phyloP scores from a whole-genome alignment of 2,329 filamentous ascomycete genomes.

The Penicillium aurantiogriseum region DNA sequence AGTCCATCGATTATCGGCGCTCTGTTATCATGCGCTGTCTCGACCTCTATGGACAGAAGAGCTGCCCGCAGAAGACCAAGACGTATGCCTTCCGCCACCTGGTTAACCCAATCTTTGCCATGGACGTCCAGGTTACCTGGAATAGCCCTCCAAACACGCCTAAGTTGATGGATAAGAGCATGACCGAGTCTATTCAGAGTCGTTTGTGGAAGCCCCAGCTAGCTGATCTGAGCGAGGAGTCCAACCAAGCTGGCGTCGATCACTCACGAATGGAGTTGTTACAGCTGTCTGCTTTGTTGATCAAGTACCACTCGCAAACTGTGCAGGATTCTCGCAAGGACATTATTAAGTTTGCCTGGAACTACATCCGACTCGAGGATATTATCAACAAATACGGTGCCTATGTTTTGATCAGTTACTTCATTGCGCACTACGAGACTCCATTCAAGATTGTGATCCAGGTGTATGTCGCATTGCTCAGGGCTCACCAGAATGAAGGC shows the following conservation, averaged over 20 bases:
- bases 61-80: slow-evolving; percentile 82
- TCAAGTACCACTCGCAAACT: slow-evolving; percentile 89
- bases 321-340: slow-evolving; percentile 93
- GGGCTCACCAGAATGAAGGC: slow-evolving; percentile 93
- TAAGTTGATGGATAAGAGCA: slow-evolving; percentile 76
- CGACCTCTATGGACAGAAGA: slow-evolving; percentile 78
- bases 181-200: slow-evolving; percentile 86
- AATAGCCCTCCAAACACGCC: slow-evolving; percentile 58
- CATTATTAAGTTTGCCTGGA: slow-evolving; percentile 99
- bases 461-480: slow-evolving; percentile 86
- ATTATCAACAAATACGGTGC: slow-evolving; percentile 99
- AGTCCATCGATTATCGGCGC: slow-evolving; percentile 83
- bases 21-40: slow-evolving; percentile 79
- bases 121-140: slow-evolving; percentile 88
- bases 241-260: slow-evolving; percentile 80
- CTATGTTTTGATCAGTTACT: slow-evolving; percentile 95
- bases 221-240: slow-evolving; percentile 78
- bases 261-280: slow-evolving; percentile 95
- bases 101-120: slow-evolving; percentile 92
- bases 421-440: slow-evolving; percentile 95
- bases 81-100: slow-evolving; percentile 88
- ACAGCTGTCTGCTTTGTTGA: slow-evolving; percentile 88
- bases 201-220: slow-evolving; percentile 92
- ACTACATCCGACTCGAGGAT: slow-evolving; percentile 96
- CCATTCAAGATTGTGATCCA: slow-evolving; percentile 94